phyloP scores from a whole-genome alignment of 2,329 filamentous ascomycete species.

The Pyrenophora tritici-repentis region DNA sequence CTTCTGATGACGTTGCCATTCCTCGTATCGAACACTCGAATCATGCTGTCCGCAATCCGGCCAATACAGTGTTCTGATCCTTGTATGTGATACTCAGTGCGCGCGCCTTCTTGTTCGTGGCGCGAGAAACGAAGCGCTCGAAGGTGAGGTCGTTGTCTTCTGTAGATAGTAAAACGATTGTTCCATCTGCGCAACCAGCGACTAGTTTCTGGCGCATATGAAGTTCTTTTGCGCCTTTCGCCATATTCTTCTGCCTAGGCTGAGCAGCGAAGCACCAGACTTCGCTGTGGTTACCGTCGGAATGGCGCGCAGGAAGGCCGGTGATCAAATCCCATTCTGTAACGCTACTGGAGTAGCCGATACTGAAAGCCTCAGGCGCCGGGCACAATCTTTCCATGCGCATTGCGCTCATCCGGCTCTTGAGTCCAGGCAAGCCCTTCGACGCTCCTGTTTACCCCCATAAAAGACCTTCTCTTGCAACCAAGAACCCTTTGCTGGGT shows the following conservation, averaged over 20 bases:
- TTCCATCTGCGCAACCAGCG: constrained; percentile 88
- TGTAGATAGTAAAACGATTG: constrained; percentile 83
- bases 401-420: constrained; percentile 73
- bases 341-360: constrained; percentile 87
- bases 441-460: constrained; percentile 83
- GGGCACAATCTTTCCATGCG: constrained; percentile 62
- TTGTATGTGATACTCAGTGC: constrained; percentile 93
- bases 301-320: constrained; percentile 77
- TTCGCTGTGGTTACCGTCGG: constrained; percentile 90
- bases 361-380: constrained; percentile 91
- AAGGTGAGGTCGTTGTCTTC: constrained; percentile 83
- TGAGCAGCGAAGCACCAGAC: constrained; percentile 96
- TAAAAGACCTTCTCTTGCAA: constrained; percentile 85
- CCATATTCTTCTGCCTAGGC: constrained; percentile 59
- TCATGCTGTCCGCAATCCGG: constrained; percentile 95
- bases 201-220: constrained; percentile 66
- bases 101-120: constrained; percentile 81
- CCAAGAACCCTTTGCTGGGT: constrained; percentile 81
- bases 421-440: constrained; percentile 92
- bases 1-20: constrained; percentile 76
- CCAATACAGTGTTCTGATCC: constrained; percentile 78
- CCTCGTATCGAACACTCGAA: constrained; percentile 85
- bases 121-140: constrained; percentile 73
- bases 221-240: constrained; percentile 26
- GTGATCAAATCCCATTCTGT: constrained; percentile 93